Percentiles rank a stretch among this genome's conserved stretches.
Conservation (phyloP, 2,329 filamentous ascomycete species). For the Diaporthe nobilis region DNA sequence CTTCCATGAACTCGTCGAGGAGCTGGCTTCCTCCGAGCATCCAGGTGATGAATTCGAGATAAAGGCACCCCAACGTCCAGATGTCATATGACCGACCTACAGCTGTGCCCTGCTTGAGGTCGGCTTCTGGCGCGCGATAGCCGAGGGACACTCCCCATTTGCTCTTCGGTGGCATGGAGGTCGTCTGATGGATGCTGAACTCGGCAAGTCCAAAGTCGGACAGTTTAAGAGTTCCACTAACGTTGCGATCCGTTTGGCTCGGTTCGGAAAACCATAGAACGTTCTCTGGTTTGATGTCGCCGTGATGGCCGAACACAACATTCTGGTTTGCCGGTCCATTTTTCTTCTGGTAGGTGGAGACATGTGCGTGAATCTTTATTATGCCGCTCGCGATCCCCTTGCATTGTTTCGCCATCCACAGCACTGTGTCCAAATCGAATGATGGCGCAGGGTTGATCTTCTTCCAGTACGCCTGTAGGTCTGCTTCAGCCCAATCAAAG, state of each 20-base stretch:
- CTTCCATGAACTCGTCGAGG: neutral
- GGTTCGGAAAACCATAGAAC: conserved; percentile 13
- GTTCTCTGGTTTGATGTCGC: conserved; percentile 36
- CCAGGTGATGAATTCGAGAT: conserved; percentile 30
- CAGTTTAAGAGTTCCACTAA: neutral
- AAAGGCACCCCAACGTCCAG: conserved; percentile 17
- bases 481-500: conserved; percentile 44
- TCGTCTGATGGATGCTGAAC: neutral
- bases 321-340: neutral
- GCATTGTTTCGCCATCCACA: conserved; percentile 43
- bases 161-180: neutral
- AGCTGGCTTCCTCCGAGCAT: conserved; percentile 1
- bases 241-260: neutral
- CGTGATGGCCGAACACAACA: conserved; percentile 25
- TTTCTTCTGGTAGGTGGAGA: neutral
- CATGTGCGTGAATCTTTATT: conserved; percentile 40
- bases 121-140: conserved; percentile 23
- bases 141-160: neutral
- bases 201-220: conserved; percentile 27
- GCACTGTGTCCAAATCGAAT: neutral
- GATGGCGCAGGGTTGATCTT: neutral
- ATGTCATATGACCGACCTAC: conserved; percentile 23
- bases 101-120: neutral
- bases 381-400: conserved; percentile 41
- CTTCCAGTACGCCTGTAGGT: conserved; percentile 41